A percentile compares a stretch with the other conserved stretches of the same genome.
Conservation (phyloP, 306 rosid species). For the Pyrus pyrifolia region DNA sequence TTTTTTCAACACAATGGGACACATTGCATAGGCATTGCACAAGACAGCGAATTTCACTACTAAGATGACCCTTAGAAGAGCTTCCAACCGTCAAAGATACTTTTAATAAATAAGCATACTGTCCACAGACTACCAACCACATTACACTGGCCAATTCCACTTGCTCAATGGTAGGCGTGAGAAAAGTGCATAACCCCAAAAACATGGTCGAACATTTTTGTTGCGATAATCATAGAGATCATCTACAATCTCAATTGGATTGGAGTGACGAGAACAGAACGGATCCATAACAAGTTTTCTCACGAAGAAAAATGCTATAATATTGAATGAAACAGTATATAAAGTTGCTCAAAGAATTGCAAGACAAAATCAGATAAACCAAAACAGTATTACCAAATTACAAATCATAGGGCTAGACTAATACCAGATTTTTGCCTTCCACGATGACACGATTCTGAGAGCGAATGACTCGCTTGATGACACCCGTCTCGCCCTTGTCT, state of each 20-base stretch:
- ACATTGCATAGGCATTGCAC: not conserved
- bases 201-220: not conserved
- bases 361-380: not conserved
- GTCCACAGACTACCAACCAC: not conserved
- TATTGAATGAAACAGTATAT: not conserved
- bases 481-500: constrained; percentile 76
- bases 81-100: not conserved
- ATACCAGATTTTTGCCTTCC: constrained; percentile 90
- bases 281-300: not conserved
- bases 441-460: constrained; percentile 88
- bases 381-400: not conserved
- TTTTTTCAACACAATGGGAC: not conserved
- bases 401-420: not conserved
- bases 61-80: not conserved
- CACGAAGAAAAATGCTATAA: not conserved
- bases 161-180: not conserved
- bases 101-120: not conserved
- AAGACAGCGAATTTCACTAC: not conserved
- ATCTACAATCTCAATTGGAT: not conserved
- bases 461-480: constrained; percentile 80
- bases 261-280: not conserved
- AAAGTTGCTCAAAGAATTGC: not conserved
- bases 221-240: not conserved
- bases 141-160: not conserved
- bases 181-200: not conserved